A percentile compares a stretch with the other conserved stretches of the same genome.
Conservation (phyloP, 495 filamentous ascomycete genomes). For the Aeminium ludgeri region DNA sequence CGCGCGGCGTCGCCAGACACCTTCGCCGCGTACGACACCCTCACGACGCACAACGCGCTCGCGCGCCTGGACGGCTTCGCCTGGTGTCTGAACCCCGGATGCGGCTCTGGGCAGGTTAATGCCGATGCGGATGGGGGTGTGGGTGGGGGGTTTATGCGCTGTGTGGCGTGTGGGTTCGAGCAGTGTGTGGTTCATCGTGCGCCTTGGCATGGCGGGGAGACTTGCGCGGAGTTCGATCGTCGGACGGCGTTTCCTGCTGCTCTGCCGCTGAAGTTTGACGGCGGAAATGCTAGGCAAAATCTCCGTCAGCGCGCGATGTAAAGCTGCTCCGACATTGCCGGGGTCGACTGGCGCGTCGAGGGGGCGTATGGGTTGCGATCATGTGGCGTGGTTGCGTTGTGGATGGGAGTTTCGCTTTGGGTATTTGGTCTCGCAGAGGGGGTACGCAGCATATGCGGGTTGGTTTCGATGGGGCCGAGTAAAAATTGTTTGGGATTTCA, state of each 20-base stretch:
- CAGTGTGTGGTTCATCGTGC: slow-evolving; percentile 25
- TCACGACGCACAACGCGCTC: slow-evolving; percentile 6
- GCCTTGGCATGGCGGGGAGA: slow-evolving; percentile 26
- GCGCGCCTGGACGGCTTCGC: slow-evolving; percentile 6
- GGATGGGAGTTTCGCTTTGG: slow-evolving; percentile 23
- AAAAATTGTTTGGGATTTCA: background rate
- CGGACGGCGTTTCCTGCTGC: slow-evolving; percentile 15
- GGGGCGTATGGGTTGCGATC: slow-evolving; percentile 23
- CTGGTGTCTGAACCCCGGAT: slow-evolving; percentile 11
- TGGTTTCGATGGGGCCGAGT: background rate
- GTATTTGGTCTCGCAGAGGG: slow-evolving; percentile 13
- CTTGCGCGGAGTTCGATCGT: slow-evolving; percentile 26
- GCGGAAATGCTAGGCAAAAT: slow-evolving; percentile 11
- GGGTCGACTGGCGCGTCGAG: slow-evolving; percentile 21
- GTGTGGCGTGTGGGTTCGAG: slow-evolving; percentile 23
- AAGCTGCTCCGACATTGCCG: slow-evolving; percentile 19
- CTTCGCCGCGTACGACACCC: slow-evolving; percentile 13
- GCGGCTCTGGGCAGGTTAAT: slow-evolving; percentile 10
- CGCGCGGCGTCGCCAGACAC: slow-evolving; percentile 3
- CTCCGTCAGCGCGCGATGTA: too few relatives aligned
- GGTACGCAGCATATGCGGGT: too few relatives aligned
- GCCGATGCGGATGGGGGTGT: slow-evolving; percentile 3
- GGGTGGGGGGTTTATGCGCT: slow-evolving; percentile 23
- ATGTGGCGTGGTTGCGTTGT: slow-evolving; percentile 18
- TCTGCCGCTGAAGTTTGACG: slow-evolving; percentile 13